These are phyloP conservation scores for Craterostigma plantagineum DNA, from an alignment of 257 asterid genomes.

Conservation along the genomic window DNA sequence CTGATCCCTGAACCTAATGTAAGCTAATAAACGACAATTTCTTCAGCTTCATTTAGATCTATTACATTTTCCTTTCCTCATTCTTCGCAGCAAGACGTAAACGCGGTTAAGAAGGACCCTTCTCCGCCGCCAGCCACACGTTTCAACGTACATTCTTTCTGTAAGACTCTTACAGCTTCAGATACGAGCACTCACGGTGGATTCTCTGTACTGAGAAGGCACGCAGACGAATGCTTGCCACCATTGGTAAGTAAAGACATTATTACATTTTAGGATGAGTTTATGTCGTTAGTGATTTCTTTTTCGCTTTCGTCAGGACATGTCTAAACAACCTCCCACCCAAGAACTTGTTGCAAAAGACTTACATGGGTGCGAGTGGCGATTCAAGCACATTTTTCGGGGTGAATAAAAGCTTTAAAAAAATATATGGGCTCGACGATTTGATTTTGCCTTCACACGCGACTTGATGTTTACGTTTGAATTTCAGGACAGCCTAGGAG, in stretches of 20 bases:
- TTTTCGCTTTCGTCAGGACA: too few relatives aligned
- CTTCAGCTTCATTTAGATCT: background rate
- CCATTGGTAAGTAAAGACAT: slow-evolving; percentile 29
- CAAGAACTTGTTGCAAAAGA: slow-evolving; percentile 39
- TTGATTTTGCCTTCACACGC: background rate
- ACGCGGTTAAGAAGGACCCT: slow-evolving; percentile 25
- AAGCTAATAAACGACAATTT: slow-evolving; percentile 13
- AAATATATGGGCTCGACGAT: background rate
- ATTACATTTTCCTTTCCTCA: background rate
- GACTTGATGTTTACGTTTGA: slow-evolving; percentile 3
- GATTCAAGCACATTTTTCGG: slow-evolving; percentile 2
- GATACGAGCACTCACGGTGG: slow-evolving; percentile 53
- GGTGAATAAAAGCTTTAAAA: background rate
- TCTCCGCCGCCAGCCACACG: slow-evolving; percentile 21
- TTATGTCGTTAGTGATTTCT: too few relatives aligned
- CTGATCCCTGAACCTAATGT: slow-evolving; percentile 70
- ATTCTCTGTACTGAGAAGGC: slow-evolving; percentile 44
- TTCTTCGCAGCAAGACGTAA: slow-evolving; percentile 30
- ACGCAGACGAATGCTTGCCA: slow-evolving; percentile 55
- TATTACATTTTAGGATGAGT: slow-evolving; percentile 1
- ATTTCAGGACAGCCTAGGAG: slow-evolving; percentile 85
- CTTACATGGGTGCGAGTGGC: background rate
- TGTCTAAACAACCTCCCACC: slow-evolving; percentile 54
- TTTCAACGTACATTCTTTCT: slow-evolving; percentile 43
- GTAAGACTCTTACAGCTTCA: slow-evolving; percentile 14